Conservation (phyloP, 1,139 yeast species). For the Groenewaldozyma auringiensis region DNA sequence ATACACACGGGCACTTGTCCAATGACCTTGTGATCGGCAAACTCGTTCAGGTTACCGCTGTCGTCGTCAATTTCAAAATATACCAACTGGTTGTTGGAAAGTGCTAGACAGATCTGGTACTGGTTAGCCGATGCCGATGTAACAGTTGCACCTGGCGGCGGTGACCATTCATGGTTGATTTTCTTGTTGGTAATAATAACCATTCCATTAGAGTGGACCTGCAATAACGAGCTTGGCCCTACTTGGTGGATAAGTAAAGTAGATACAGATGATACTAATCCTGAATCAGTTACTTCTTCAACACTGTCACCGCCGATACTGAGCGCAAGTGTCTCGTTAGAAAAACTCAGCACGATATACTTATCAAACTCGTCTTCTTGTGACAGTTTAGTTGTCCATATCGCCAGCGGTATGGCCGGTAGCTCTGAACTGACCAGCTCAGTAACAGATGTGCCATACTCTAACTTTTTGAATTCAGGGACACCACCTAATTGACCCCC, state of each 20-base stretch:
- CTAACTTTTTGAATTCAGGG: not conserved
- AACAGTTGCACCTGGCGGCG: conserved; percentile 72
- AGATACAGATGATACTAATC: conserved; percentile 46
- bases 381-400: conserved; percentile 52
- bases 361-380: conserved; percentile 46
- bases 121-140: conserved; percentile 53
- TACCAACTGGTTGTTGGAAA: conserved; percentile 66
- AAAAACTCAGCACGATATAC: conserved; percentile 60
- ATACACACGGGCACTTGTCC: conserved; percentile 30
- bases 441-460: conserved; percentile 46
- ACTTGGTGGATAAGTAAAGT: conserved; percentile 69
- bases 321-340: conserved; percentile 62
- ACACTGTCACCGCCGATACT: conserved; percentile 59
- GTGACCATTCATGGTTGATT: conserved; percentile 58
- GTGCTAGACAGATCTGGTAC: conserved; percentile 60
- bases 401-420: conserved; percentile 53
- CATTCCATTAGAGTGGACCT: conserved; percentile 67
- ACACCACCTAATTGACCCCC: conserved; percentile 24
- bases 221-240: conserved; percentile 58
- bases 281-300: conserved; percentile 65
- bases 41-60: conserved; percentile 58
- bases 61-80: conserved; percentile 72
- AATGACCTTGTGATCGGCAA: conserved; percentile 54
- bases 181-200: conserved; percentile 44
- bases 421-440: conserved; percentile 66